These are phyloP conservation scores for Penicillium sp. DNA, from an alignment of 2,329 filamentous ascomycete species.

Conservation along the genomic window DNA sequence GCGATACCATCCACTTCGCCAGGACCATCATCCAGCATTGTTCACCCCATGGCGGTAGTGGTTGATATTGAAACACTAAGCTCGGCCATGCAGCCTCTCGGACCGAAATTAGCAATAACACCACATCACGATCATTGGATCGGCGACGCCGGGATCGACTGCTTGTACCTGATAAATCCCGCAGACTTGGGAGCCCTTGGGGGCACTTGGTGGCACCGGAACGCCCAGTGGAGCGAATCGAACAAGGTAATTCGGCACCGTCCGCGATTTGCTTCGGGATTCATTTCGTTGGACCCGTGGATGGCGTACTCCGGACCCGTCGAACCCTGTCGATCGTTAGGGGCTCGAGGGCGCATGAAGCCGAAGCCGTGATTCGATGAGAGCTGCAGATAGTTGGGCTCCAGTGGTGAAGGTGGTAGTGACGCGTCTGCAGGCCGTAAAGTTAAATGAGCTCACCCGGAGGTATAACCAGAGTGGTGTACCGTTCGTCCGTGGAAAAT, in stretches of 20 bases:
- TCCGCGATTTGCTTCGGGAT: conserved; percentile 17
- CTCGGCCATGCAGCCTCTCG: too few species aligned
- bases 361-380: conserved; percentile 26
- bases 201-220: conserved; percentile 2
- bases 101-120: not conserved
- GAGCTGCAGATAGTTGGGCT: not conserved
- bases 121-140: conserved; percentile 13
- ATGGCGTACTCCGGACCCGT: conserved; percentile 23
- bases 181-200: not conserved
- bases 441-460: conserved; percentile 15
- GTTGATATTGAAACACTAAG: not conserved
- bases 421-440: conserved; percentile 15
- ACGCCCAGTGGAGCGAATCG: conserved; percentile 6
- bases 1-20: not conserved
- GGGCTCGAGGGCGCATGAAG: conserved; percentile 15
- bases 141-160: conserved; percentile 23
- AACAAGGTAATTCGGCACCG: conserved; percentile 10
- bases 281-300: conserved; percentile 21
- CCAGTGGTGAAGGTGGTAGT: not conserved
- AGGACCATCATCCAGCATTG: not conserved
- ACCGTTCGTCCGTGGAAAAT: conserved; percentile 19
- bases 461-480: conserved; percentile 11
- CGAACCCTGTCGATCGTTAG: conserved; percentile 30
- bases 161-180: conserved; percentile 16
- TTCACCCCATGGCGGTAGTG: conserved; percentile 5